These are phyloP conservation scores for Boletus insuetus DNA, from an alignment of 768 basidiomycete species.

Conservation along the genomic window DNA sequence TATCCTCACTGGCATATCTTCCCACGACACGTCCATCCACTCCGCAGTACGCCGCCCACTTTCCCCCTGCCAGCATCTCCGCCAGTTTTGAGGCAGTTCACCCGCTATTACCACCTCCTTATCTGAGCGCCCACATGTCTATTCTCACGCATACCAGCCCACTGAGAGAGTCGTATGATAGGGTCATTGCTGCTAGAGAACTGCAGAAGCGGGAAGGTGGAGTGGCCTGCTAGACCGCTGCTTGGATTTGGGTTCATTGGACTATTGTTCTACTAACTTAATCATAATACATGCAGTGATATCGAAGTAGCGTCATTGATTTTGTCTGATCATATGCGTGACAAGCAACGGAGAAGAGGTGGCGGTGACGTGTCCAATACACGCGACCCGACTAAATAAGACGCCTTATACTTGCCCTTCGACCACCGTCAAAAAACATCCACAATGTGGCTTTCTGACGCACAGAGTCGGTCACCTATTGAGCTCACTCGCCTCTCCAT, in stretches of 20 bases:
- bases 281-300: neutral
- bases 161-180: constrained; percentile 67
- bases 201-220: constrained; percentile 22
- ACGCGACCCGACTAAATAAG: constrained; percentile 4
- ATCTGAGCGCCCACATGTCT: constrained; percentile 68
- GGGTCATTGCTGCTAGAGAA: constrained; percentile 58
- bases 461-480: constrained; percentile 38
- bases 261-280: constrained; percentile 14
- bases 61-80: constrained; percentile 60
- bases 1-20: constrained; percentile 55
- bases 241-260: constrained; percentile 8
- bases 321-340: neutral
- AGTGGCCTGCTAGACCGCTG: neutral
- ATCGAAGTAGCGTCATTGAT: neutral
- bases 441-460: constrained; percentile 53
- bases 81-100: constrained; percentile 60
- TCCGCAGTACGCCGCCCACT: constrained; percentile 53
- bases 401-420: neutral
- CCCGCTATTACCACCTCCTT: constrained; percentile 69
- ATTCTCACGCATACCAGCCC: constrained; percentile 64
- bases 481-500: neutral
- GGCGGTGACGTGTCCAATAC: constrained; percentile 26
- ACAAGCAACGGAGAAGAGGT: neutral
- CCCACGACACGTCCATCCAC: constrained; percentile 38
- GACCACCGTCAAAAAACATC: constrained; percentile 3